Conservation (phyloP, 805 yeast species). For the Spathaspora girioi region DNA sequence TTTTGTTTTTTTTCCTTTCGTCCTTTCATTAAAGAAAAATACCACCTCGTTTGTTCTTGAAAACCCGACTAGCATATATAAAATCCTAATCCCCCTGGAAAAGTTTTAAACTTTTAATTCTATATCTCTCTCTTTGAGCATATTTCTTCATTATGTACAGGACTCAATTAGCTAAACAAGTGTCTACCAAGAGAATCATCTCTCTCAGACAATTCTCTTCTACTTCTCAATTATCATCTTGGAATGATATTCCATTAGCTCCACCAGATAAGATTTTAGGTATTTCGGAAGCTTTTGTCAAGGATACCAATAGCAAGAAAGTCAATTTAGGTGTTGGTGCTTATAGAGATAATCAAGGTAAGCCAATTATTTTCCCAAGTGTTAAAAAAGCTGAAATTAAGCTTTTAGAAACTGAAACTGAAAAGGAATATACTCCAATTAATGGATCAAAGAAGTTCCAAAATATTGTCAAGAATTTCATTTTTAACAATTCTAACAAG, state of each 20-base stretch:
- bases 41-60: not conserved
- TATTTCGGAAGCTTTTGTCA: conserved; percentile 67
- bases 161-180: conserved; percentile 7
- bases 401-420: conserved; percentile 46
- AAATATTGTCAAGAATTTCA: conserved; percentile 60
- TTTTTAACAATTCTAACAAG: conserved; percentile 58
- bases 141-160: conserved; percentile 4
- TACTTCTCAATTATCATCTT: conserved; percentile 6
- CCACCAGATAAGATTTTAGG: conserved; percentile 90
- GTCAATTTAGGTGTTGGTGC: conserved; percentile 83
- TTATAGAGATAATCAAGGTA: conserved; percentile 84
- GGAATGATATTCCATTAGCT: conserved; percentile 43
- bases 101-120: not conserved
- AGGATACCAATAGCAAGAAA: conserved; percentile 57
- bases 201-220: conserved; percentile 6
- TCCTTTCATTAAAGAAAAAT: not conserved
- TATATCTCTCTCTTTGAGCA: not conserved
- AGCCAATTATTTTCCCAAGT: conserved; percentile 83
- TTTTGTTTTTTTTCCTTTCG: not conserved
- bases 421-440: conserved; percentile 87
- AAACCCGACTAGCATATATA: not conserved
- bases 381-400: conserved; percentile 62
- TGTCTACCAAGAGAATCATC: not conserved
- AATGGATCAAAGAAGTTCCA: conserved; percentile 72
- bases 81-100: not conserved